Conservation (phyloP, 2,329 filamentous ascomycete species). For the Arthrinium phaeospermum region DNA sequence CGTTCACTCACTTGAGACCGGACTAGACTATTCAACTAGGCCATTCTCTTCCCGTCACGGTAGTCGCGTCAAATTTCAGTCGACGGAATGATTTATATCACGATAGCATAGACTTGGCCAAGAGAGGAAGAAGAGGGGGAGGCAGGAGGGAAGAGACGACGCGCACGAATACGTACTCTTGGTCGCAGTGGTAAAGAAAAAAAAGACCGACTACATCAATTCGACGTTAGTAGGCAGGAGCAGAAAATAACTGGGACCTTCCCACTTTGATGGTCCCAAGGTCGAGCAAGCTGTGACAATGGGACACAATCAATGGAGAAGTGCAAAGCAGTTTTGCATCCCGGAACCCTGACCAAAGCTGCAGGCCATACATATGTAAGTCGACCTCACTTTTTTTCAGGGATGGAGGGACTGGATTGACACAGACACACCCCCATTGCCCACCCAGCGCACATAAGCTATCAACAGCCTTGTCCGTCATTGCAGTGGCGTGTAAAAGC, state of each 20-base stretch:
- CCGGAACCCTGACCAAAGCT: conserved; percentile 19
- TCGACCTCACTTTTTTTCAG: conserved; percentile 14
- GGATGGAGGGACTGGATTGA: conserved; percentile 8
- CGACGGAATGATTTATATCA: background rate
- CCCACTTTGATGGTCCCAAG: conserved; percentile 7
- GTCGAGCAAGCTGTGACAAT: conserved; percentile 12
- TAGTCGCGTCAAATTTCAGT: background rate
- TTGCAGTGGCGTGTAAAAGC: conserved; percentile 19
- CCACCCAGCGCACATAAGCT: background rate
- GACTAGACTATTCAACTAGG: background rate
- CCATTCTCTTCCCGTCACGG: background rate
- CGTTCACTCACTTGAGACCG: conserved; percentile 2
- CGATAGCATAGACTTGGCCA: background rate
- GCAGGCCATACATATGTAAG: conserved; percentile 17
- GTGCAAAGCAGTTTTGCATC: conserved; percentile 9
- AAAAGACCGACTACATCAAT: background rate
- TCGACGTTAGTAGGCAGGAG: background rate
- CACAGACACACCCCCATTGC: background rate
- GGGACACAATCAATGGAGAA: conserved; percentile 15
- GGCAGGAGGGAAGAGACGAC: background rate
- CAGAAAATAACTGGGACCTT: background rate
- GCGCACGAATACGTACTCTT: background rate
- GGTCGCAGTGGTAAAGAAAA: background rate
- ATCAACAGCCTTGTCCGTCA: conserved; percentile 20
- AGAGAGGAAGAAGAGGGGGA: background rate